Base-by-base conservation (phyloP, 768 basidiomycete genomes). In the Suillus subaureus region DNA sequence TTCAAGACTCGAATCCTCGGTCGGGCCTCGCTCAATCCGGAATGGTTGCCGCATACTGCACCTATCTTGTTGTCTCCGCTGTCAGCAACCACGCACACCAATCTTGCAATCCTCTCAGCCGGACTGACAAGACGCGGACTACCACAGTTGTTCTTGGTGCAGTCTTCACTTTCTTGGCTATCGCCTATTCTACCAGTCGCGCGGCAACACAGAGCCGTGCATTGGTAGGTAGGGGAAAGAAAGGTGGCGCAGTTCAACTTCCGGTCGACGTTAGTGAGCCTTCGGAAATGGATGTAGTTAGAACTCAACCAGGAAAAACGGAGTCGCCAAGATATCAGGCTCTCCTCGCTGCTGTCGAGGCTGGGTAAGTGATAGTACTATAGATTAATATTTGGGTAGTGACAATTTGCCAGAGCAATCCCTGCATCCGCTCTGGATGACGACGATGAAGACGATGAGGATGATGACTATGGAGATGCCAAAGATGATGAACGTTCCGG, bases 41-140 rank as follows among this genome's bases (percentile, higher is more conserved):
- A 55, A 96, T 99, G 92, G 97, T 99, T n/a, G 93, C 93, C 4
- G 93, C 90, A 2, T 99, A 99, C 77, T 97, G 94, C 80, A 95
- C 96, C 3, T 99, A 99, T 76, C 89, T 99, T 66, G 87, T 94
- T 70, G 91, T 94, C 37, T 96, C 93, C 21, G 97, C 97, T 4
- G 89, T 99, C 65, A 92, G 90, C 67, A 99, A 99, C 74, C 94
- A 97, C 78, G 87, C 88, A 9, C 91, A 96, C 71, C 83, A 87
- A 63, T 79, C 83, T 26, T 99, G 97, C 82, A 99, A 99, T 76
- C 97, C 97, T 0, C 83, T 98, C 12, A 89, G 88, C 57, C 85
- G 87, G 66, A 82, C 83, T 52, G 82, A 80, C 28, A 86, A 86
- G 57, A 92, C 96, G 0, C 88, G 90, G 66, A 94, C 89, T 43